Conservation (phyloP, 2,329 filamentous ascomycete genomes). For the Pestalotiopsis sp. region DNA sequence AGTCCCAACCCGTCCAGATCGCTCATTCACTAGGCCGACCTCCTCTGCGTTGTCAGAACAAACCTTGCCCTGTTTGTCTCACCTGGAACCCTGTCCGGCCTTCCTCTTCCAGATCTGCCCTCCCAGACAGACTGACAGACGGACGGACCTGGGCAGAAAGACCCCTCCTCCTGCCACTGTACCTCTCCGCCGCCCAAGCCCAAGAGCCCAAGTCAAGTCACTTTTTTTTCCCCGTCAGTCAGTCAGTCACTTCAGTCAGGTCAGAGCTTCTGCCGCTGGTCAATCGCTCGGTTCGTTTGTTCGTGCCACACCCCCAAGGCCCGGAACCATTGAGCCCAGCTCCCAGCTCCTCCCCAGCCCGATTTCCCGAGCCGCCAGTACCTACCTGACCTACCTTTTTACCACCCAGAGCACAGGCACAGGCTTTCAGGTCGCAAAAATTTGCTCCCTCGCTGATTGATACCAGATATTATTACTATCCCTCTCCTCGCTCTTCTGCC, state of each 20-base stretch:
- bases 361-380: not conserved
- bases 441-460: slow-evolving; percentile 5
- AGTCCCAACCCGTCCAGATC: slow-evolving; percentile 1
- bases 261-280: not conserved
- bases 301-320: slow-evolving; percentile 9
- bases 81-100: slow-evolving; percentile 12
- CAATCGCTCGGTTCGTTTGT: not conserved
- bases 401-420: not conserved
- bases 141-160: not conserved
- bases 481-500: slow-evolving; percentile 15
- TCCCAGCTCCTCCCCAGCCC: not conserved
- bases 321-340: not conserved
- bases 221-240: not conserved
- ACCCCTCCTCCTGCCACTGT: not conserved
- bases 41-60: slow-evolving; percentile 10
- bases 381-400: too few species aligned
- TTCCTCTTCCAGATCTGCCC: slow-evolving; percentile 12
- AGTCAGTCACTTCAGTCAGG: not conserved
- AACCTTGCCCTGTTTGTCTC: slow-evolving; percentile 6
- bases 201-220: not conserved
- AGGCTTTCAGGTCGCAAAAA: slow-evolving; percentile 3
- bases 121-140: not conserved
- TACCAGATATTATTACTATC: slow-evolving; percentile 8
- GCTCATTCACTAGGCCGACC: slow-evolving; percentile 6
- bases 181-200: not conserved